Evolutionary conservation across 179 eudicot genomes (phyloP).

Genomic region (Sideroxylon spinosum): DNA sequence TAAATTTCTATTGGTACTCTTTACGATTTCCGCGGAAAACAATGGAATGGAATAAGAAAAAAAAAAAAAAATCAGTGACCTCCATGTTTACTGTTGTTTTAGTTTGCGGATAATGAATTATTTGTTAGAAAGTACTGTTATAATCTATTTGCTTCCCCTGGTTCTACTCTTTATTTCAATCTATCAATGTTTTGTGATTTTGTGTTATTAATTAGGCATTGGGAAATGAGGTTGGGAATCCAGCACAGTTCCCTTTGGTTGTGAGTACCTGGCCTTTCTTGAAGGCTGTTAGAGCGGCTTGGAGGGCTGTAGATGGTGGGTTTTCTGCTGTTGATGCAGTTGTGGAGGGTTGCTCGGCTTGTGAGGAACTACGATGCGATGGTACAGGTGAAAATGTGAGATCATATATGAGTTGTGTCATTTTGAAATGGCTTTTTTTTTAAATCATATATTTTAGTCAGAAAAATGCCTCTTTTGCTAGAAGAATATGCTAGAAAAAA

Average conservation of each 20-base stretch:
- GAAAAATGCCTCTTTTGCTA: too few species aligned
- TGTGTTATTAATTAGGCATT: constrained; percentile 30
- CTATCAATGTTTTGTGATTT: not conserved
- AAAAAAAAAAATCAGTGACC: not conserved
- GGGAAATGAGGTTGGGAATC: constrained; percentile 37
- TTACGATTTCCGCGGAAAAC: not conserved
- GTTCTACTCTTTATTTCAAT: not conserved
- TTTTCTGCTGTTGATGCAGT: constrained; percentile 82
- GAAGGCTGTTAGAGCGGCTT: constrained; percentile 83
- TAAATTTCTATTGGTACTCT: too few species aligned
- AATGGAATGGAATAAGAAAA: not conserved
- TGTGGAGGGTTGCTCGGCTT: constrained; percentile 85
- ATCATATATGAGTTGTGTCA: not conserved
- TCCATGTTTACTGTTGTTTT: not conserved
- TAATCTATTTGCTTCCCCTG: not conserved
- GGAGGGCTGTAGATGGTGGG: constrained; percentile 66
- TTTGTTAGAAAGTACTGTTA: not conserved
- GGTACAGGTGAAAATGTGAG: constrained; percentile 58
- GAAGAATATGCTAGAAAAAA: too few species aligned
- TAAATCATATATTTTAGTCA: too few species aligned
- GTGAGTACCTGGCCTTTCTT: constrained; percentile 90
- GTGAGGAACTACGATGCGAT: constrained; percentile 82
- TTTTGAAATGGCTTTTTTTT: constrained; percentile 4
- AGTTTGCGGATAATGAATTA: not conserved
- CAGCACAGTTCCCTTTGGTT: constrained; percentile 52